Percentiles rank a stretch among this genome's conserved stretches.
phyloP scores from a whole-genome alignment of 2,329 filamentous ascomycete genomes.

The Teratosphaeriaceae sp. region DNA sequence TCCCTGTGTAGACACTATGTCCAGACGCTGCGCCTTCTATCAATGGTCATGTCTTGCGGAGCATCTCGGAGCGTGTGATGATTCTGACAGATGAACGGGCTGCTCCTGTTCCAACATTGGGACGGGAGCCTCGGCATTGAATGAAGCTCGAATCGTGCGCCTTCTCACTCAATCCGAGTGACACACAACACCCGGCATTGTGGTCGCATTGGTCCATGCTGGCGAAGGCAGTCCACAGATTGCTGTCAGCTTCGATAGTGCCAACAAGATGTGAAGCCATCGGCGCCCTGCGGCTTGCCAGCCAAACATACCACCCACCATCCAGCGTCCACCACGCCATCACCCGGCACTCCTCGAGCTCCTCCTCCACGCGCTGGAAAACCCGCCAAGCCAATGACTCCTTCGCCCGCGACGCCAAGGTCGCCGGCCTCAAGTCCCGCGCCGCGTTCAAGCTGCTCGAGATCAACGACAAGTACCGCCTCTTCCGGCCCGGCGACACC shows the following conservation, averaged over 20 bases:
- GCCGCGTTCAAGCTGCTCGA: conserved; percentile 92
- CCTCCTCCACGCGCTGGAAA: conserved; percentile 75
- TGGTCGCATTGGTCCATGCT: too few species aligned
- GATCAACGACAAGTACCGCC: conserved; percentile 72
- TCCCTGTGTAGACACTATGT: too few species aligned
- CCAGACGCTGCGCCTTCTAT: too few species aligned
- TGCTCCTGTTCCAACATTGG: too few species aligned
- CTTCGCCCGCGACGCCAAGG: conserved; percentile 67
- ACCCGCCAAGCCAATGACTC: conserved; percentile 66
- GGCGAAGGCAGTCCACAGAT: conserved; percentile 11
- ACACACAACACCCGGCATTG: too few species aligned
- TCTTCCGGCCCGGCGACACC: conserved; percentile 76
- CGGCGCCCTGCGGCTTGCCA: neutral
- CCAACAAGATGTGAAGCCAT: conserved; percentile 2
- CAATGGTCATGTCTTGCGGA: too few species aligned
- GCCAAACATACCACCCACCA: neutral
- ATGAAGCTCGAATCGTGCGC: too few species aligned
- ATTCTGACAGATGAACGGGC: too few species aligned
- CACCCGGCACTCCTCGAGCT: neutral
- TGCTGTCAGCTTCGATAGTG: conserved; percentile 5
- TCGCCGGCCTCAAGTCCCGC: conserved; percentile 76
- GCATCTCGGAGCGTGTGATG: too few species aligned
- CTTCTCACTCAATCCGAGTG: too few species aligned
- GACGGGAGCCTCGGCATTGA: too few species aligned
- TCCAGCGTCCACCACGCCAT: neutral